Evolutionary conservation across 768 basidiomycete species (phyloP), one percentile per base, ranked within the genome.

Genomic region (Gautieria morchelliformis): DNA sequence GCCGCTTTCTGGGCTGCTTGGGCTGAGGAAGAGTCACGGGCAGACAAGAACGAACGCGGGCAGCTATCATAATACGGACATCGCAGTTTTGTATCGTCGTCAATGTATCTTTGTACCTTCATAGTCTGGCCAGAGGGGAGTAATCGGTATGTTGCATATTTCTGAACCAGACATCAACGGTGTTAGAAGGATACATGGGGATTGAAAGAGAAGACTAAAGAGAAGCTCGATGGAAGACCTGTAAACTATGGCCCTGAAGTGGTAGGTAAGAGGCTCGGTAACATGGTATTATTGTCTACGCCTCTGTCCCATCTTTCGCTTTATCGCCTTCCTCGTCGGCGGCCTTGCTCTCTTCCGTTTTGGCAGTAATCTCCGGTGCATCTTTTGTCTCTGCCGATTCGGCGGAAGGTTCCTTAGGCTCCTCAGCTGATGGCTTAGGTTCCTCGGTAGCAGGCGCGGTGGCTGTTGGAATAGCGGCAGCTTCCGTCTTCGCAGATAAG

Each of bases 1-100:
- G 74, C 81, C 3, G 75, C 75, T 24, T 92, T 90, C 65, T 89
- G 86, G 82, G 78, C 83, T 53, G 82, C 84, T 19, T 89, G 87
- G 85, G 80, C 87, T 27, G 76, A 74, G 27, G 86, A 86, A 64
- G 89, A 91, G 60, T 66, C 68, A 41, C 53, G 63, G 3, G 67
- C 64, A 41, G 63, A 58, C 44, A 60, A 62, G 40, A 45, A 60
- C 17, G 32, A 20, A 44, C 15, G 8, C 27, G 15, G 17, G 44
- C 19, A 15, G 17, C 5, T 33, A 53, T 20, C 51, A 15, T 49
- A 30, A 49, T 33, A 49, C 48, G 48, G 48, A 49, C 48, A 49
- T 20, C 17, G 22, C 48, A 17, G n/a, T 27, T 17, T 27, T 49
- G 48, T 49, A 49, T 2, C 17, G 30, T 49, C 9, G 33, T 27